Evolutionary conservation across 2,329 filamentous ascomycete genomes (phyloP).

Genomic region (Aureobasidium melanogenum): DNA sequence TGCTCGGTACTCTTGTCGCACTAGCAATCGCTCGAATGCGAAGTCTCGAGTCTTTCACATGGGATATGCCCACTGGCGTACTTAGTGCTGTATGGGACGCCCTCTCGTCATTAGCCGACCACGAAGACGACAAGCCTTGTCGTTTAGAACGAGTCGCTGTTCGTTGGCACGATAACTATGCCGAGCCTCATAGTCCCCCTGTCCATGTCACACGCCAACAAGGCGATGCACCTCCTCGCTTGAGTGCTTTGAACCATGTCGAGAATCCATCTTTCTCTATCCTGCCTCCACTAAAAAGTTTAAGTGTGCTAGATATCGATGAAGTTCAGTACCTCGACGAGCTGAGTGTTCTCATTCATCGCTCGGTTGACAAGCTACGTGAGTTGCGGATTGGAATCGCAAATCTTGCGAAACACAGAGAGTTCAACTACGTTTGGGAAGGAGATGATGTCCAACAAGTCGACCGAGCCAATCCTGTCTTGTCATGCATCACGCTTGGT

Average conservation of each 20-base stretch:
- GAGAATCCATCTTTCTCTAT: constrained; percentile 76
- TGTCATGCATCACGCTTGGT: constrained; percentile 40
- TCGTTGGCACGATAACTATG: constrained; percentile 70
- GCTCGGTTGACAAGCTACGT: constrained; percentile 55
- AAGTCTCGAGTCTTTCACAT: constrained; percentile 72
- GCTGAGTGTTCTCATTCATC: constrained; percentile 66
- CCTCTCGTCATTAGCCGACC: constrained; percentile 60
- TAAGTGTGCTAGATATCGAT: constrained; percentile 73
- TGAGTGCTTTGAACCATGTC: constrained; percentile 42
- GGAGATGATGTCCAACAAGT: constrained; percentile 54
- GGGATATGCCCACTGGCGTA: constrained; percentile 85
- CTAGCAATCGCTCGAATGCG: constrained; percentile 73
- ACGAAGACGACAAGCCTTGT: constrained; percentile 50
- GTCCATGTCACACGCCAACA: constrained; percentile 27
- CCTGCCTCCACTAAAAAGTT: constrained; percentile 62
- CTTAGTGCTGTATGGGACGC: constrained; percentile 74
- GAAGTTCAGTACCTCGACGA: constrained; percentile 77
- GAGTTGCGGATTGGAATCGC: constrained; percentile 70
- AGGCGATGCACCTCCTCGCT: constrained; percentile 29
- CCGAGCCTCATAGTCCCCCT: constrained; percentile 24
- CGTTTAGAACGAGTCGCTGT: constrained; percentile 69
- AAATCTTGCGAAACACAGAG: constrained; percentile 38
- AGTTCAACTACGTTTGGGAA: constrained; percentile 57
- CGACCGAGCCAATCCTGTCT: constrained; percentile 50
- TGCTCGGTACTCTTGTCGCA: constrained; percentile 76